Evolutionary conservation across 306 rosid genomes (phyloP).

Genomic region (Cotoneaster glaucophyllus): DNA sequence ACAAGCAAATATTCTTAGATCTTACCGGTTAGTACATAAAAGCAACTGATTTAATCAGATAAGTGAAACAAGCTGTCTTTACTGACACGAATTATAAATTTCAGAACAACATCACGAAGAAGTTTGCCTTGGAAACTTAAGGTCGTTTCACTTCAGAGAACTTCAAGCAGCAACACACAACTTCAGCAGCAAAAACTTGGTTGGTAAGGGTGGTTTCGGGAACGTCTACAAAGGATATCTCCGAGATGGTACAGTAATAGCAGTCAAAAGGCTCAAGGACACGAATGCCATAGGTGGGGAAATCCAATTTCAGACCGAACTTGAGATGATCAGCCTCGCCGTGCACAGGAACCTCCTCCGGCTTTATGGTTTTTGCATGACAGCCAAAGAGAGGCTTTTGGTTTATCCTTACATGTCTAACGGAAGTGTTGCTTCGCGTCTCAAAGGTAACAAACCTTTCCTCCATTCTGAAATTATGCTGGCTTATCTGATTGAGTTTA

Average conservation of each 20-base stretch:
- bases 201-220: conserved; percentile 92
- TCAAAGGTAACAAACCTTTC: conserved; percentile 53
- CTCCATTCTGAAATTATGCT: not conserved
- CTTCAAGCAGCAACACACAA: conserved; percentile 83
- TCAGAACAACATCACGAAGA: conserved; percentile 72
- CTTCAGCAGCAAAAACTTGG: conserved; percentile 81
- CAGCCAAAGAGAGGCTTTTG: conserved; percentile 73
- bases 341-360: conserved; percentile 92
- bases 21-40: conserved; percentile 51
- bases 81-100: conserved; percentile 1
- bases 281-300: conserved; percentile 82
- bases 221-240: conserved; percentile 93
- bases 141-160: conserved; percentile 76
- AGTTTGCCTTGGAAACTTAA: conserved; percentile 84
- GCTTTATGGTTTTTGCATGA: conserved; percentile 81
- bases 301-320: conserved; percentile 87
- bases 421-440: conserved; percentile 90
- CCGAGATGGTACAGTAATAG: conserved; percentile 67
- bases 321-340: conserved; percentile 96
- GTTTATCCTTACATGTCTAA: conserved; percentile 97
- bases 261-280: conserved; percentile 87
- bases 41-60: not conserved
- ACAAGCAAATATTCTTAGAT: conserved; percentile 86
- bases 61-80: not conserved
- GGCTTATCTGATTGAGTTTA: not conserved